Base-by-base conservation (phyloP, 306 rosid genomes). In the Hylodesmum podocarpum region DNA sequence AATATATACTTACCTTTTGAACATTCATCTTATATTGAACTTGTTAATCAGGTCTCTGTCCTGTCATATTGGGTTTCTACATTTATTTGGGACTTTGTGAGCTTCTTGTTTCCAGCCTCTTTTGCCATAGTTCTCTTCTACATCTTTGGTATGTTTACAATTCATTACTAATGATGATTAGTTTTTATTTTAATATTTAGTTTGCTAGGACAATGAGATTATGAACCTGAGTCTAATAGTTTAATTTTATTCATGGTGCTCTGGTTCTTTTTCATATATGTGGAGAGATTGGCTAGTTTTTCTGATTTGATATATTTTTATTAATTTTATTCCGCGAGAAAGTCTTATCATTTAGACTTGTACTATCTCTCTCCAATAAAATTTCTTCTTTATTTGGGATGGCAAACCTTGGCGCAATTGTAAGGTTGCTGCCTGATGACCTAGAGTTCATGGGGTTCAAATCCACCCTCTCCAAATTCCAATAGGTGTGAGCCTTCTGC, bases 11-110 rank as follows among this genome's bases (percentile, higher is more conserved):
- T 70, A 49, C 34, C 62, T 49, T 40, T 18, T 43, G 69, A 67
- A 37, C 57, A 63, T 46, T 27, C 25, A 70, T 62, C 73, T 78
- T 72, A 75, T 83, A 31, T 68, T 31, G 29, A 27, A 74, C 27
- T 83, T 88, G 40, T 70, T 55, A 78, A 46, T 36, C 90, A 90
- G 97, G 98, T 95, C 81, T 95, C 98, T 5, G 34, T 89, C 73
- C 83, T 90, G 75, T 90, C 97, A 37, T 95, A 95, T 70, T 95
- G 98, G 98, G 78, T 76, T 51, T 95, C 98, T 70, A 90, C 96
- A 21, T 95, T 79, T 84, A 36, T 90, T 63, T 95, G 98, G 93
- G 98, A 95, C 89, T 88, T 89, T 57, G 80, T 95, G 83, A 92
- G 98, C 96, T 95, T 89, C 92, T 86, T 92, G 70, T 89, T 92